Conservation (phyloP, 176 grass and related monocot genomes). For the Bothriochloa decipiens region DNA sequence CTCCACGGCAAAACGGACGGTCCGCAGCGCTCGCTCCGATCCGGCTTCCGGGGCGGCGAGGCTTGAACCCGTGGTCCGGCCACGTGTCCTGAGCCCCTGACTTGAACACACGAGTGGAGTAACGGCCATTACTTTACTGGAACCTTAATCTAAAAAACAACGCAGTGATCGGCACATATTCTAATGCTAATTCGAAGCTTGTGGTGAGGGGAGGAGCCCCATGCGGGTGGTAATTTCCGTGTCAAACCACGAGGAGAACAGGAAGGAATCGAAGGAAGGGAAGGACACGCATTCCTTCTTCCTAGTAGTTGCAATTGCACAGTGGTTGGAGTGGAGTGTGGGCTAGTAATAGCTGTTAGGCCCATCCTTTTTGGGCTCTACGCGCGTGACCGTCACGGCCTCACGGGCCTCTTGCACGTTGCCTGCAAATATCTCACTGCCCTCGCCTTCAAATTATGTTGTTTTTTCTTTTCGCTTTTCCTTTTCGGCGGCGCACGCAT, state of each 20-base stretch:
- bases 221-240: not conserved
- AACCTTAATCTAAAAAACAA: not conserved
- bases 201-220: not conserved
- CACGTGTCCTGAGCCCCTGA: not conserved
- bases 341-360: not conserved
- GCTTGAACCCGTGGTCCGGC: not conserved
- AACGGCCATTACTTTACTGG: not conserved
- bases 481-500: conserved; percentile 9
- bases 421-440: not conserved
- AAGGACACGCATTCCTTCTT: not conserved
- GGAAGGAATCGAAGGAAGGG: too few species aligned
- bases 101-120: not conserved
- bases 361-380: not conserved
- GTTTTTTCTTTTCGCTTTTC: not conserved
- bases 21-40: not conserved
- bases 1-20: not conserved
- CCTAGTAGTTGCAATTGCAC: not conserved
- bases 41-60: not conserved
- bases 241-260: not conserved
- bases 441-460: not conserved
- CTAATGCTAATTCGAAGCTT: not conserved
- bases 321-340: conserved; percentile 11
- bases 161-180: not conserved
- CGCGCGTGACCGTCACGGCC: conserved; percentile 34
- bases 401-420: not conserved